Evolutionary conservation across 768 basidiomycete genomes (phyloP), one percentile per base, ranked within the genome.

Genomic region (Suillus spraguei): DNA sequence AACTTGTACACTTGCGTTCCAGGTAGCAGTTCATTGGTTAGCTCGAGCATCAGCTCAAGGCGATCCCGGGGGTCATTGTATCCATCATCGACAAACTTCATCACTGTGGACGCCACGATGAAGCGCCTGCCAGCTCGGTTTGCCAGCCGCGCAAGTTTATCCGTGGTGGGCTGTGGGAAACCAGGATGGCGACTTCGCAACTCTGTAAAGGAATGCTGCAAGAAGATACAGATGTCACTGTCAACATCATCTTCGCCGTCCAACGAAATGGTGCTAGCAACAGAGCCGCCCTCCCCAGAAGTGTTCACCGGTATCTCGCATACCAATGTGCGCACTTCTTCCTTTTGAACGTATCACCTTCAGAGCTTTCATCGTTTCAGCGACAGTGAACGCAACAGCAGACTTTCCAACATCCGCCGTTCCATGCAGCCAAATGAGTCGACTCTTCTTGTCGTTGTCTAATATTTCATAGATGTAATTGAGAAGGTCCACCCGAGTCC

Each of bases 371-470:
- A 54, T 22, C 54, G 0, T 55, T 22, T 55, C 36, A 24, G 54
- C 54, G 16, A 55, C 54, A 17, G 35, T 24, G 54, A 55, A 38
- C 5, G 36, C 54, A 14, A 55, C 36, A 22, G 54, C 54, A 55
- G 35, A 55, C n/a, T 55, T 55, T 14, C 54, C 22, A 8, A 55
- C 14, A 4, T 35, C 35, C 7, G 22, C 54, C 0, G n/a, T 55
- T n/a, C 54, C 55, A 56, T 56, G 55, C 16, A 56, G 24, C 38
- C 55, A 56, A 28, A 56, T n/a, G 2, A 56, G 9, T 39, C 11
- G 55, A 11, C 55, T 20, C 55, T 17, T 56, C 38, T 56, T 24
- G 24, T 4, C 9, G 22, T 24, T 17, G n/a, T 56, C 55, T 16
- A 56, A 17, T 20, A 56, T 17, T 39, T 22, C 38, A 3, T 39